Base-by-base conservation (phyloP, 2,329 filamentous ascomycete species). In the Zasmidium cellare region DNA sequence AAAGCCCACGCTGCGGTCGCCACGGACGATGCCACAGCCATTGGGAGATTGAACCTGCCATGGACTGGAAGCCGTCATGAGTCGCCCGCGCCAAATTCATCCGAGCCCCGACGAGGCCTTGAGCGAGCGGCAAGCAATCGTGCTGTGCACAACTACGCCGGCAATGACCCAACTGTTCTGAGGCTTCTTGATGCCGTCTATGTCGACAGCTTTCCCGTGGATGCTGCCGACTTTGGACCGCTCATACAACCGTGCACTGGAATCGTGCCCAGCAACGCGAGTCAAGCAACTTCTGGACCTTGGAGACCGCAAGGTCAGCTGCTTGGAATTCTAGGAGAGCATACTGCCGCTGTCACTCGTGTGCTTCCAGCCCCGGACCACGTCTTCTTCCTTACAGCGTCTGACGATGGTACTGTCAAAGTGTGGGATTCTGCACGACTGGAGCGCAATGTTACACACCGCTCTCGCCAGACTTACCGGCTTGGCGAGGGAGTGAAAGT, bases 351-450 rank as follows among this genome's bases (percentile, higher is more conserved):
- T 7, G 85, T 97, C 63, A 96, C 89, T 69, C 86, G 92, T 9
- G 85, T 97, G 11, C 80, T 89, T 1, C 85, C 91, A 7, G 88
- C 94, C 1, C 91, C 93, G 0, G 94, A 99, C 70, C 93, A 99
- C 72, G 79, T 87, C 3, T 99, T 99, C 76, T 99, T 99, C 74
- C 83, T 97, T 56, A 97, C 94, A 0, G 93, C 87, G 6, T 93
- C 92, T 9, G 91, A 96, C 68, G 94, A 99, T 74, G 91, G 94
- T 2, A 86, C 84, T 6, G 90, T 97, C 56, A 96, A 91, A 70
- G 83, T 99, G 3, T 99, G 94, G 94, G 94, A 99, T 75, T 89
- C 91, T 23, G 87, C 87, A 23, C 84, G 94, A 22, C 81, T 99
- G 6, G 94, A 99, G 75, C 88, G 92, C 46, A 97, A 97, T 71